Conservation (phyloP, 306 rosid species). For the Cyamopsis tetragonoloba region DNA sequence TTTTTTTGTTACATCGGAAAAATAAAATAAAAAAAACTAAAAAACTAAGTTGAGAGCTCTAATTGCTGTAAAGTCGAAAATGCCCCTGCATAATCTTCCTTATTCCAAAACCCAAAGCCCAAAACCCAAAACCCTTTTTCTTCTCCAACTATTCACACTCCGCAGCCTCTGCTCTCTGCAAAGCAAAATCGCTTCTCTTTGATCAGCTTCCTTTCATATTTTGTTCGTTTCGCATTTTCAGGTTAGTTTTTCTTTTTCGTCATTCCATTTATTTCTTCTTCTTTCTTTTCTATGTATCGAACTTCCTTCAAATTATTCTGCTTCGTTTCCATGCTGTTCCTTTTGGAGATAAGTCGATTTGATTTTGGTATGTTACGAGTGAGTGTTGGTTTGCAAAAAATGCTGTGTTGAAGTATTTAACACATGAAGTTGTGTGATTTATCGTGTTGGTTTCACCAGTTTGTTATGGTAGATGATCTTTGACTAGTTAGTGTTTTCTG, state of each 20-base stretch:
- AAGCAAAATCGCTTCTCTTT: not conserved
- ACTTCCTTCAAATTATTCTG: not conserved
- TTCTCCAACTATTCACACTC: not conserved
- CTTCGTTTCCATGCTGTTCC: not conserved
- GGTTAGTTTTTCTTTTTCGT: not conserved
- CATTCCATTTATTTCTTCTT: not conserved
- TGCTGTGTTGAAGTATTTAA: not conserved
- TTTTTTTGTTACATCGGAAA: no score
- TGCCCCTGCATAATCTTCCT: not conserved
- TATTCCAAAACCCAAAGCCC: constrained; percentile 10
- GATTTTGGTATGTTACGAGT: not conserved
- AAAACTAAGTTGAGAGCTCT: not conserved
- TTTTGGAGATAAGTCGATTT: not conserved
- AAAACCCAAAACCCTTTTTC: constrained; percentile 21
- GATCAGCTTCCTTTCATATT: not conserved
- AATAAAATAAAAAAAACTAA: not conserved
- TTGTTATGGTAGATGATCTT: not conserved
- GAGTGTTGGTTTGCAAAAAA: not conserved
- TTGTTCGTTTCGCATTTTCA: not conserved
- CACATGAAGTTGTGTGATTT: not conserved
- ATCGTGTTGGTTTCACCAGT: not conserved
- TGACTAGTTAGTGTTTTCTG: not conserved
- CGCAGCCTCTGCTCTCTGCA: no score
- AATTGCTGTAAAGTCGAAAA: not conserved
- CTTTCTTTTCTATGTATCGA: not conserved